Base-by-base conservation (phyloP, 768 basidiomycete genomes). In the Termitomyces sp. region DNA sequence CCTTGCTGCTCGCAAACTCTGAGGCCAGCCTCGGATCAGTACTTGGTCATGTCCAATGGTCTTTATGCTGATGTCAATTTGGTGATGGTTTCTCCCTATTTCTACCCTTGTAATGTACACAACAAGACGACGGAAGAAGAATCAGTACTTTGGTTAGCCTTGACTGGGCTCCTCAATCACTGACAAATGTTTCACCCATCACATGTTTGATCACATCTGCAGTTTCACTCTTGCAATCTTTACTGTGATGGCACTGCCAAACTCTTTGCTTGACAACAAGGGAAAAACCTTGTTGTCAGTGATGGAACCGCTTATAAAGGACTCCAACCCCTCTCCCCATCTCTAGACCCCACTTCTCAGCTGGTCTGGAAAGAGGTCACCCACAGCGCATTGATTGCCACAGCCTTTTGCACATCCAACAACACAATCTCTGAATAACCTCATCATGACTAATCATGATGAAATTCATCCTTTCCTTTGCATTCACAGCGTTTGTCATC, bases 371-470 rank as follows among this genome's bases (percentile, higher is more conserved):
- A 38, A 60, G 48, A 42, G 32, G 44, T 49, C 53, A 32, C 54
- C 54, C 56, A 40, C 55, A 60, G 62, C 56, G 62, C 58, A 59
- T 63, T 58, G 62, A 62, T 51, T 57, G 57, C 58, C 58, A 52
- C 32, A 57, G 24, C 56, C 50, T 42, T 38, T 44, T 42, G 52
- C 46, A 53, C 35, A 54, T 54, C 20, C 47, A 35, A 54, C 47
- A 44, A 44, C 47, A 5, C 20, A 38, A 35, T 53, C 42, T 36
- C 14, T 30, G 42, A 42, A 54, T 43, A 8, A 14, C 48, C 33
- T 44, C 26, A 18, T 43, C 6, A 38, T 32, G 32, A n/a, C 28
- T 54, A 22, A 10, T n/a, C 42, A 53, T 22, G 38, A 60, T 63
- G 62, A 60, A 45, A 47, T 56, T 60, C 33, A 53, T 38, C 22